Base-by-base conservation (phyloP, 2,329 filamentous ascomycete species). In the Tolypocladium pustulatum region DNA sequence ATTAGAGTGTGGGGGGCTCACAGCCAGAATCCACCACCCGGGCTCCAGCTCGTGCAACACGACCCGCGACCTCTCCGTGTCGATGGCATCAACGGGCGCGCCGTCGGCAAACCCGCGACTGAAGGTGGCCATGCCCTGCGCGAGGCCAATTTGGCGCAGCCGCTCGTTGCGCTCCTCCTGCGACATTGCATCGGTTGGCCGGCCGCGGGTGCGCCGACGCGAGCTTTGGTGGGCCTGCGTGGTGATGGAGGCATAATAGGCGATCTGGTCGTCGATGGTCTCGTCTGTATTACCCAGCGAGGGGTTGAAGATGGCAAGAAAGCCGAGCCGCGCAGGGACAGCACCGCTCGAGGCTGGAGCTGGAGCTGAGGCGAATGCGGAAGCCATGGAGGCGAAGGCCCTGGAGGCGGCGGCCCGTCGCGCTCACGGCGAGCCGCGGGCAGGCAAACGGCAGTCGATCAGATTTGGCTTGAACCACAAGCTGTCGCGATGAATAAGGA, bases 111-210 rank as follows among this genome's bases (percentile, higher is more conserved):
- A 99, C 66, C 86, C 92, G 69, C 86, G 88, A 67, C 90, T 89
- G 75, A 99, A 99, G 70, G 87, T 89, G 60, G 96, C 88, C 88
- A 97, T 96, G 70, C 92, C 94, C 76, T 99, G 94, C 46, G 94
- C 94, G 62, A 99, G 84, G 41, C 94, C 94, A 70, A 99, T 91
- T 78, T 97, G 92, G 63, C 94, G 84, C 67, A 97, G 78, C 66
- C 87, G 88, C 75, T 96, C 89, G 73, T 97, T 94, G 68, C 86
- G 84, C 67, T 91, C 85, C 64, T 90, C 85, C 55, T 82, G 74
- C 2, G 79, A 79, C 34, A 81, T 63, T 57, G 71, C 69, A 37
- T 77, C 75, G 15, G 73, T 76, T 1, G 76, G 75, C 22, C 73
- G 72, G 34, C 72, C 71, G 36, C 72, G 72, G 9, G 74, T 72